Percentiles rank a stretch among this genome's conserved stretches.
phyloP scores from a whole-genome alignment of 495 filamentous ascomycete species.

The Aspergillus coremiiformis region DNA sequence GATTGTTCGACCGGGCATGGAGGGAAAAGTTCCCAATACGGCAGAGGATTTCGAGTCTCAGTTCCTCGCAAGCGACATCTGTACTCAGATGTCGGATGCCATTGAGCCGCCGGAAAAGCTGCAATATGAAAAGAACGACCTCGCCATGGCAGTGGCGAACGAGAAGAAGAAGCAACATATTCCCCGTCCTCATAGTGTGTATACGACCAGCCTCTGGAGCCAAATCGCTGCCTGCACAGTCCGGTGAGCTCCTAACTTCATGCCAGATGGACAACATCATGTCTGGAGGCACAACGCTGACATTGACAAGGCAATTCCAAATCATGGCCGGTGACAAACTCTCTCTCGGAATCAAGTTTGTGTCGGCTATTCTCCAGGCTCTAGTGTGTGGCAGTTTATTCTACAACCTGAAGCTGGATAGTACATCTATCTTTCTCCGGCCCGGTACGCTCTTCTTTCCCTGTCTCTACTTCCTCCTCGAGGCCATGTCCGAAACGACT shows the following conservation, averaged over 20 bases:
- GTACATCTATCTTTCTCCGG: slow-evolving; percentile 33
- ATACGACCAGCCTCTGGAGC: slow-evolving; percentile 48
- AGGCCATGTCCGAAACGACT: slow-evolving; percentile 33
- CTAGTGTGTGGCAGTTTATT: slow-evolving; percentile 38
- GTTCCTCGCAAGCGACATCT: slow-evolving; percentile 65
- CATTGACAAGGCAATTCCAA: slow-evolving; percentile 25
- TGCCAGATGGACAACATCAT: too few relatives aligned
- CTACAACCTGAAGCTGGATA: slow-evolving; percentile 33
- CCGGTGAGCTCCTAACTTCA: too few relatives aligned
- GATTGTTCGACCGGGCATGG: slow-evolving; percentile 54
- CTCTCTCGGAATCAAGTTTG: slow-evolving; percentile 27
- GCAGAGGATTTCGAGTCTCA: slow-evolving; percentile 66
- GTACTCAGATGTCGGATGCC: slow-evolving; percentile 51
- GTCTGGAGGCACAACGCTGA: not conserved
- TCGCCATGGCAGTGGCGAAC: slow-evolving; percentile 36
- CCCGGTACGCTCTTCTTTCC: slow-evolving; percentile 37
- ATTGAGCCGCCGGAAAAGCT: slow-evolving; percentile 49
- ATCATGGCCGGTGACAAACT: slow-evolving; percentile 35
- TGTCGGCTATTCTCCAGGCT: slow-evolving; percentile 30
- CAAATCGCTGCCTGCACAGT: slow-evolving; percentile 52
- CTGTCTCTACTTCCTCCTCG: slow-evolving; percentile 33
- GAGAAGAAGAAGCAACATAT: slow-evolving; percentile 48
- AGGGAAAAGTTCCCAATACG: slow-evolving; percentile 58
- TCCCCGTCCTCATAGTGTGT: slow-evolving; percentile 35
- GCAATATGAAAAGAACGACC: slow-evolving; percentile 34